Conservation (phyloP, 768 basidiomycete species). For the Boletellus ananas region DNA sequence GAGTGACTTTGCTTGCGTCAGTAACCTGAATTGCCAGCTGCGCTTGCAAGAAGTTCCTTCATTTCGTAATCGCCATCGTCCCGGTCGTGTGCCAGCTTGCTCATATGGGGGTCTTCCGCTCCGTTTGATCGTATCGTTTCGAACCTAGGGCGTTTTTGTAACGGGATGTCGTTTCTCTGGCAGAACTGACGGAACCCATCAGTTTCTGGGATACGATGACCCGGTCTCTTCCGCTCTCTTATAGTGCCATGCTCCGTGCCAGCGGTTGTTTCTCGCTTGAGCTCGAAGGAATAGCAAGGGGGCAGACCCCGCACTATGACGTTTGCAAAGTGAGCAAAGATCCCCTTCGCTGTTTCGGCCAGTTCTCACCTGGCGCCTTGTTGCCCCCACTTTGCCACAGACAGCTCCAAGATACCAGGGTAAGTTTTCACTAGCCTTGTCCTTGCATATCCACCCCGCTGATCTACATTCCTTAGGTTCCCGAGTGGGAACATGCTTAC, state of each 20-base stretch:
- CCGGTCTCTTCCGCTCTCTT: conserved; percentile 14
- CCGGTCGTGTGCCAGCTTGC: too few relatives aligned
- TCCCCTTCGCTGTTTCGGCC: neutral
- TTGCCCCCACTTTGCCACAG: conserved; percentile 31
- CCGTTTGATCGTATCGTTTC: conserved; percentile 5
- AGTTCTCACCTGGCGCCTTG: neutral
- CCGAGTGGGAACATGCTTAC: conserved; percentile 49
- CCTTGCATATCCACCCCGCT: neutral
- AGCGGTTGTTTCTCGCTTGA: neutral
- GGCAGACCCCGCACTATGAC: conserved; percentile 40
- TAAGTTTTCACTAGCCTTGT: conserved; percentile 17
- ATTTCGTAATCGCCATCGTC: neutral
- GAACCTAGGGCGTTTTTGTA: neutral
- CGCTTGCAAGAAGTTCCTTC: neutral
- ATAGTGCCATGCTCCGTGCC: neutral
- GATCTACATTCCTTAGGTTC: conserved; percentile 41
- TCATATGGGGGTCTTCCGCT: neutral
- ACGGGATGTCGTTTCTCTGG: neutral
- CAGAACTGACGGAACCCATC: neutral
- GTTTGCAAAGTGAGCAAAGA: conserved; percentile 48
- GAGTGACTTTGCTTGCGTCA: too few relatives aligned
- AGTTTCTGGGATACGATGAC: conserved; percentile 5
- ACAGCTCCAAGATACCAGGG: conserved; percentile 70
- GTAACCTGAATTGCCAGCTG: neutral
- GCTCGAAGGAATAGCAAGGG: neutral